Conservation (phyloP, 345 rosid species). For the Aethionema arabicum region DNA sequence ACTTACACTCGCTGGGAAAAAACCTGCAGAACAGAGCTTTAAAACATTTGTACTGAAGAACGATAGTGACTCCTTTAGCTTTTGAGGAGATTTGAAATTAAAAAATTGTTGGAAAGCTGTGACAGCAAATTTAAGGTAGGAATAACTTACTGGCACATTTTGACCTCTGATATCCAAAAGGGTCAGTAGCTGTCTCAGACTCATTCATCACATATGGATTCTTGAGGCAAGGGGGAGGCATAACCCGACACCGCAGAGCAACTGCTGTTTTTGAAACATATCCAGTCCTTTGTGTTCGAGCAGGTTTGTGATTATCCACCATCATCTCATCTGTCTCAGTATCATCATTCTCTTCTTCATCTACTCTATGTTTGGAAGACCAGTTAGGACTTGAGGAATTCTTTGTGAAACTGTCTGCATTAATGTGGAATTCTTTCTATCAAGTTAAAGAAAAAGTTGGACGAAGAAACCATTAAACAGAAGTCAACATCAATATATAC, state of each 20-base stretch:
- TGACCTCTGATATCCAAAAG: slow-evolving; percentile 75
- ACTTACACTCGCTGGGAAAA: slow-evolving; percentile 53
- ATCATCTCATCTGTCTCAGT: slow-evolving; percentile 43
- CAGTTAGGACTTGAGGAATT: slow-evolving; percentile 49
- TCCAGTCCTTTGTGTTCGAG: slow-evolving; percentile 44
- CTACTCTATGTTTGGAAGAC: slow-evolving; percentile 42
- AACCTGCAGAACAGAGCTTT: slow-evolving; percentile 46
- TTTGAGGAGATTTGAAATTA: neutral
- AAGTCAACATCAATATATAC: neutral
- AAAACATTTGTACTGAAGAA: slow-evolving; percentile 8
- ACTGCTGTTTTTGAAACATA: slow-evolving; percentile 85
- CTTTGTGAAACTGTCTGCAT: slow-evolving; percentile 42
- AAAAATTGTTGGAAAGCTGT: neutral
- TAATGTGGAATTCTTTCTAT: slow-evolving; percentile 9
- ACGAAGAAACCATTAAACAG: slow-evolving; percentile 1
- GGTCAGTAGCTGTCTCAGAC: slow-evolving; percentile 57
- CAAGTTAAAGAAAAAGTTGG: neutral
- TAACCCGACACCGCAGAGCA: slow-evolving; percentile 77
- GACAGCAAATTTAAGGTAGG: slow-evolving; percentile 10
- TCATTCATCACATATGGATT: slow-evolving; percentile 73
- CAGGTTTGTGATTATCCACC: slow-evolving; percentile 37
- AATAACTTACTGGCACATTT: slow-evolving; percentile 70
- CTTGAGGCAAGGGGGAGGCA: slow-evolving; percentile 94
- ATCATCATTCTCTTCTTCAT: slow-evolving; percentile 49
- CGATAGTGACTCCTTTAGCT: neutral